Evolutionary conservation across 2,329 filamentous ascomycete genomes (phyloP).

Genomic region (Gaeumannomyces sp.): DNA sequence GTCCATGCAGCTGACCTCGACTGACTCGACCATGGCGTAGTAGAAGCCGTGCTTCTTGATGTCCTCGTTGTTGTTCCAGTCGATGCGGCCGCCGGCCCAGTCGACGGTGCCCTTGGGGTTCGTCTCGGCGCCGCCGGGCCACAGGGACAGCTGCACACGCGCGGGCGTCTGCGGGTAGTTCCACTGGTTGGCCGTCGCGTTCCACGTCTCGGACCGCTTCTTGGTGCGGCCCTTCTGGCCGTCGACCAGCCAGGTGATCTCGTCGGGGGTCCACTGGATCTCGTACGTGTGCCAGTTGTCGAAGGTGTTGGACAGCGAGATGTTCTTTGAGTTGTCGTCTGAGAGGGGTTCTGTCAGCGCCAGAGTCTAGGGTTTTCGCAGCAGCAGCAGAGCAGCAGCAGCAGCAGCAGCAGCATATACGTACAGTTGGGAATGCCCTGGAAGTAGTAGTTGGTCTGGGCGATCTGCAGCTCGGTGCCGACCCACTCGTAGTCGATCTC

Average conservation of each 20-base stretch:
- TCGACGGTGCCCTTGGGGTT: conserved; percentile 80
- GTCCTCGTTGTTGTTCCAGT: conserved; percentile 71
- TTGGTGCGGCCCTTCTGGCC: conserved; percentile 69
- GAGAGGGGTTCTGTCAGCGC: conserved; percentile 16
- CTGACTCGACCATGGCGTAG: conserved; percentile 70
- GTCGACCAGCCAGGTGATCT: conserved; percentile 81
- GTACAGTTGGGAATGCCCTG: conserved; percentile 88
- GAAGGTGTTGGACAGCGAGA: conserved; percentile 65
- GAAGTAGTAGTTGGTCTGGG: conserved; percentile 96
- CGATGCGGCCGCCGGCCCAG: conserved; percentile 86
- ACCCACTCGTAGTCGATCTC: conserved; percentile 98
- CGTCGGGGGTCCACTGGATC: conserved; percentile 85
- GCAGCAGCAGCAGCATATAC: conserved; percentile 25
- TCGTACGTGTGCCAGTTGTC: conserved; percentile 82
- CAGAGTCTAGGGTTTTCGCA: conserved; percentile 4
- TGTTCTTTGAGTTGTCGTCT: conserved; percentile 74
- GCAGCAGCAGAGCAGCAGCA: background rate
- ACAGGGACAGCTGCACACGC: conserved; percentile 88
- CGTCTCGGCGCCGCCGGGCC: conserved; percentile 77
- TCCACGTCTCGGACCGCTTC: conserved; percentile 77
- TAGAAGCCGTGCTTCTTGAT: conserved; percentile 84
- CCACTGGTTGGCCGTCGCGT: conserved; percentile 73
- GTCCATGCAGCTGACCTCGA: conserved; percentile 83
- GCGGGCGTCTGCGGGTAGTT: conserved; percentile 86
- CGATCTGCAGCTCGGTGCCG: conserved; percentile 67